Evolutionary conservation across 495 filamentous ascomycete species (phyloP), one percentile per base, ranked within the genome.

Genomic region (Penicillium waksmanii): DNA sequence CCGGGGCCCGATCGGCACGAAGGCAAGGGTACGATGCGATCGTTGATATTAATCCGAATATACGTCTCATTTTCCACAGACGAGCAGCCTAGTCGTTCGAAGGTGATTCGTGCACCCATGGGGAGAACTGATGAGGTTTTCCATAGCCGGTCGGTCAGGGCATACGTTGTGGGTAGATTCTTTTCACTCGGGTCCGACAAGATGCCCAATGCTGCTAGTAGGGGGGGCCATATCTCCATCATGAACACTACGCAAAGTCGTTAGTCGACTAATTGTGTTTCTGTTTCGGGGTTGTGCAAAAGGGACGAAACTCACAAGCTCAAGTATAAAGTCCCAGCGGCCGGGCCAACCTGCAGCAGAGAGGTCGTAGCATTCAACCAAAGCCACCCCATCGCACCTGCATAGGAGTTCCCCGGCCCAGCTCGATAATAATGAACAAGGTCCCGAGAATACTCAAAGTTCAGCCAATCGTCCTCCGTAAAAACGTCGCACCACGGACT

Each of bases 391-490:
- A 87, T 85, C 1, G 76, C 73, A 13, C 71, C 75, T n/a, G 78
- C 80, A 58, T 82, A 86, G 35, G 72, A 73, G 50, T 82, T 87
- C 10, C 85, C 85, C 18, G 85, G 85, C 1, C 84, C 85, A 15
- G 82, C 79, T 13, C 85, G 76, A 66, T 87, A 87, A 65, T 84
- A 87, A 61, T 86, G 83, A 9, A 84, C 65, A 12, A 87, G 27
- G 62, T 87, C 85, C 23, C 85, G 78, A 17, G 83, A 85, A 59
- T 87, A 87, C 67, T 84, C 85, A 61, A 85, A 87, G 51, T 76
- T 66, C 15, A 76, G 56, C 83, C 84, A 86, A 46, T 87, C 85
- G 7, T 78, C 63, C 44, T 75, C 73, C 1, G 77, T 83, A 67
- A 87, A 87, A 5, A 85, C 73, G 51, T 79, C 72, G 55, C 84